Base-by-base conservation (phyloP, 2,329 filamentous ascomycete genomes). In the Thelonectria rubi region DNA sequence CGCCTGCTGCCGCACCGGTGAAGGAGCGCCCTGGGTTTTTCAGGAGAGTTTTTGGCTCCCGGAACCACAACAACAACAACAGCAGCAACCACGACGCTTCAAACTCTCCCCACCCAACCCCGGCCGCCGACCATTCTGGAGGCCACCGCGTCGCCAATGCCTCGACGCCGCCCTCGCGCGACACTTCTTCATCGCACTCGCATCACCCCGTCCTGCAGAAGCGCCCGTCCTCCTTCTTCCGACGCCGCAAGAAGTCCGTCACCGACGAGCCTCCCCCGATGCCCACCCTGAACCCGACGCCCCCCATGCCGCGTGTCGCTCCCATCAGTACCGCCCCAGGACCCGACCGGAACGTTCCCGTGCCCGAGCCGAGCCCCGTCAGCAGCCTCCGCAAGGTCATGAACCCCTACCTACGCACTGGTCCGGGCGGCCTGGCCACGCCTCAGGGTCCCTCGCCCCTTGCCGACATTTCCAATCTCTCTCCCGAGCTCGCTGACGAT, bases 151-250 rank as follows among this genome's bases (percentile, higher is more conserved):
- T 83, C 66, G 74, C 80, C 53, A 87, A 85, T 71, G 69, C 75
- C 42, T 79, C 82, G 40, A 76, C 79, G 20, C 81, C 84, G 37
- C 82, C 84, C 2, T 83, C 83, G 5, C 78, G 84, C 60, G 84
- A 87, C 65, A 69, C 74, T 1, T 73, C 74, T 6, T 77, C 77
- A 24, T 77, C 77, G 20, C 76, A 78, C 55, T 82, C 83, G 34
- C 79, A 82, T 51, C 80, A 81, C 15, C 81, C 83, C 58, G 78
- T 80, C 18, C 80, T 97, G 53, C 91, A 92, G 71, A 97, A 97
- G 81, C 97, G 97, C 77, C 87, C 92, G 4, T 96, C 94, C 1
- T 94, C 93, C 0, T 98, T 99, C 79, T 98, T 98, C 80, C 87
- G 95, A 64, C 86, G 95, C 62, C 87, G 94, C 65, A 98, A 98